phyloP scores from a whole-genome alignment of 805 yeast genomes.

The Starmerella kuoi region DNA sequence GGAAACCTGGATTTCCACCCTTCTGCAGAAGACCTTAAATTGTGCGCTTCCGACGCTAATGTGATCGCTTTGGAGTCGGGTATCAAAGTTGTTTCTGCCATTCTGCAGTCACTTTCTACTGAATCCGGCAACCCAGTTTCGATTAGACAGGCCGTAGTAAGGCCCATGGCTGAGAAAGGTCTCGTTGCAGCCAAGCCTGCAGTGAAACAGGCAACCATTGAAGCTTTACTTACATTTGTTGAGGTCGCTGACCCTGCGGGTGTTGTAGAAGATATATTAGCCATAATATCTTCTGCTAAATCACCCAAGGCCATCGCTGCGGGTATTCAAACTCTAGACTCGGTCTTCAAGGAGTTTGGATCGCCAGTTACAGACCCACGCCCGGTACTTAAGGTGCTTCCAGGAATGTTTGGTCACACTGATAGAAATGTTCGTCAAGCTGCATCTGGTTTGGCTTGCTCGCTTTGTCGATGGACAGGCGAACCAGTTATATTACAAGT shows the following conservation, averaged over 20 bases:
- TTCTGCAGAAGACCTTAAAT: conserved; percentile 31
- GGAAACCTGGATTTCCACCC: conserved; percentile 3
- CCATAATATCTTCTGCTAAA: conserved; percentile 41
- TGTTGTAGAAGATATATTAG: conserved; percentile 51
- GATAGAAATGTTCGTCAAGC: conserved; percentile 78
- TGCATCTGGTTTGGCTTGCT: conserved; percentile 55
- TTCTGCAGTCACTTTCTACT: conserved; percentile 46
- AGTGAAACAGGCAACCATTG: conserved; percentile 54
- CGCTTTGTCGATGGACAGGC: conserved; percentile 65
- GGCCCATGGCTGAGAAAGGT: conserved; percentile 64
- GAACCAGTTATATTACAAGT: conserved; percentile 44
- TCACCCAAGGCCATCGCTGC: conserved; percentile 72
- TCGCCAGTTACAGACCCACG: conserved; percentile 48
- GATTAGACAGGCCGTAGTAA: conserved; percentile 23
- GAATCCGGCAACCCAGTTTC: conserved; percentile 30
- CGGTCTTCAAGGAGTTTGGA: conserved; percentile 50
- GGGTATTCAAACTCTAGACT: conserved; percentile 42
- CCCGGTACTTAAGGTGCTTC: conserved; percentile 43
- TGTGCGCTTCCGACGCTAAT: conserved; percentile 61
- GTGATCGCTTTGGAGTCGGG: conserved; percentile 89
- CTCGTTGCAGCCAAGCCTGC: conserved; percentile 61
- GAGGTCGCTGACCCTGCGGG: conserved; percentile 51
- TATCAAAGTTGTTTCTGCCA: conserved; percentile 39
- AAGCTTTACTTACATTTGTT: conserved; percentile 47
- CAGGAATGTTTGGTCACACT: conserved; percentile 69